Evolutionary conservation across 202 grass and related monocot species (phyloP).

Genomic region (Schoenoplectus triqueter): DNA sequence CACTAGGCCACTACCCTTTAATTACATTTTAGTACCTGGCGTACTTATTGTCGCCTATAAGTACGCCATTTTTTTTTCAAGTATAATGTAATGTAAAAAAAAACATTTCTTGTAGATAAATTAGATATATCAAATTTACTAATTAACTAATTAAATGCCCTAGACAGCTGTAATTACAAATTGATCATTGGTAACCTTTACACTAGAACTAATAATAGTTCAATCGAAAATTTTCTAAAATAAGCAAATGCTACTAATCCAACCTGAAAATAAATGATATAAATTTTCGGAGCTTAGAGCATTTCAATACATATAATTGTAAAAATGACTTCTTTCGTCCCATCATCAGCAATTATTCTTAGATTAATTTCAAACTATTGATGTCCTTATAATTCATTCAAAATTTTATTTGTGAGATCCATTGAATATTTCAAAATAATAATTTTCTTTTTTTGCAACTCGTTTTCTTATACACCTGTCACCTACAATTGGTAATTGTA

Average conservation of each 20-base stretch:
- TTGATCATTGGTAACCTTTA: neutral
- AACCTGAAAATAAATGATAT: neutral
- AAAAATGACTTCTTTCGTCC: neutral
- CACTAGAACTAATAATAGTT: neutral
- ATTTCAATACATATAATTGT: neutral
- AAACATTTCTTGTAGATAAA: neutral
- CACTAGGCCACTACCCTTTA: neutral
- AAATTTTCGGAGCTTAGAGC: neutral
- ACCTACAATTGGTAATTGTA: neutral
- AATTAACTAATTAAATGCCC: neutral
- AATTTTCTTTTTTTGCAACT: neutral
- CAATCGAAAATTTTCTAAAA: neutral
- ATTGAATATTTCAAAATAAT: neutral
- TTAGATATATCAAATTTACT: neutral
- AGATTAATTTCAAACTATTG: neutral
- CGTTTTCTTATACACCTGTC: neutral
- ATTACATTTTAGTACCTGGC: constrained; percentile 16
- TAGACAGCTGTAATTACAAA: neutral
- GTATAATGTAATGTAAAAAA: neutral
- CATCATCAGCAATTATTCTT: neutral
- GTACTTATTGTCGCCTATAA: neutral
- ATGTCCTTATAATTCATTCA: neutral
- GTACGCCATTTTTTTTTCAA: neutral
- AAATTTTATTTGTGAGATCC: neutral
- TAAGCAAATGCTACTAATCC: neutral